phyloP scores from a whole-genome alignment of 164 flowering plant species.

The Chimonanthus salicifolius region DNA sequence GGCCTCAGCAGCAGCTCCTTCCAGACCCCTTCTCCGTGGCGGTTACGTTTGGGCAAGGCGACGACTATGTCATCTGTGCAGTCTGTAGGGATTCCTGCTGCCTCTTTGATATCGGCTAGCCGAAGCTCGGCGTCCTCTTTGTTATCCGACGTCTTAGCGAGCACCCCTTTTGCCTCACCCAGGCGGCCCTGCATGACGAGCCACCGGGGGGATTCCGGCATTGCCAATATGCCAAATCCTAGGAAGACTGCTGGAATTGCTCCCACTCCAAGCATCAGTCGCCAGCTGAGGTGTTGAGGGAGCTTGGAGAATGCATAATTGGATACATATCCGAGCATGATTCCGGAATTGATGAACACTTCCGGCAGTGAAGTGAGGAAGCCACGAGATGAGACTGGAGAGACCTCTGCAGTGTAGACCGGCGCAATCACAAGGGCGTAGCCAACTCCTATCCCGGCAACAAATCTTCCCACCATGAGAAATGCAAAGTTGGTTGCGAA shows the following conservation, averaged over 20 bases:
- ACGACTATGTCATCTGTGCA: conserved; percentile 27
- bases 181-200: conserved; percentile 32
- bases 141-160: conserved; percentile 22
- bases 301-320: conserved; percentile 9
- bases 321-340: conserved; percentile 12
- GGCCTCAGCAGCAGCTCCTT: conserved; percentile 45
- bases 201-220: conserved; percentile 44
- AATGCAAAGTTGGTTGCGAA: conserved; percentile 12
- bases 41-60: conserved; percentile 10
- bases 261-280: conserved; percentile 14
- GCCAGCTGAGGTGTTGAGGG: conserved; percentile 9
- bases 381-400: conserved; percentile 11
- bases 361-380: conserved; percentile 17
- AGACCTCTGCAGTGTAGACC: conserved; percentile 14
- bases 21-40: conserved; percentile 50
- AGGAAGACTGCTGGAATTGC: conserved; percentile 10
- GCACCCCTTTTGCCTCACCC: conserved; percentile 27
- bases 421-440: conserved; percentile 16
- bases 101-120: conserved; percentile 26
- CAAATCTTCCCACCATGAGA: conserved; percentile 13
- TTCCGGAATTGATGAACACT: conserved; percentile 11
- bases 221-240: conserved; percentile 13
- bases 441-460: conserved; percentile 16
- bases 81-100: conserved; percentile 25
- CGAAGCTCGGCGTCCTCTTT: conserved; percentile 19